Evolutionary conservation across 2,329 filamentous ascomycete genomes (phyloP).

Genomic region (Fusarium beomiforme): DNA sequence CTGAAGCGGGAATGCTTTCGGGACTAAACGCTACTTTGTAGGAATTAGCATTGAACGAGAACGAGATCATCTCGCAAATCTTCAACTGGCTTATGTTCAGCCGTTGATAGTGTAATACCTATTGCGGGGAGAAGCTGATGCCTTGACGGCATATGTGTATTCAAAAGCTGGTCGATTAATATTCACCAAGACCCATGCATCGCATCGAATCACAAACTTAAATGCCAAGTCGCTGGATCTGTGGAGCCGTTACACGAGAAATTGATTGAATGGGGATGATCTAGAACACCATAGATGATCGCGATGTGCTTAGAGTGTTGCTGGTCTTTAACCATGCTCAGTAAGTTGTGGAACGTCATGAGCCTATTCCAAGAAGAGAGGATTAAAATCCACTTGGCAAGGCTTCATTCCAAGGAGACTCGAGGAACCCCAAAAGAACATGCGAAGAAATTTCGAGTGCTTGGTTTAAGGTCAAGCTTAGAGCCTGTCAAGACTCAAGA

Average conservation of each 20-base stretch:
- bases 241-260: background rate
- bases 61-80: slow-evolving; percentile 7
- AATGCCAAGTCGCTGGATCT: background rate
- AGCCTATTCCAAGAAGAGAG: background rate
- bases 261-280: background rate
- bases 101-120: slow-evolving; percentile 6
- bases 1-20: slow-evolving; percentile 1
- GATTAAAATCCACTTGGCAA: background rate
- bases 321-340: background rate
- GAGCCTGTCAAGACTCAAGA: background rate
- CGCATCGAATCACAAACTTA: slow-evolving; percentile 4
- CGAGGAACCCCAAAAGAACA: background rate
- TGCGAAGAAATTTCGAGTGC: background rate
- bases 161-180: background rate
- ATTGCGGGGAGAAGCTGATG: slow-evolving; percentile 18
- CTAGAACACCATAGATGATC: background rate
- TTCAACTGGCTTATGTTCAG: background rate
- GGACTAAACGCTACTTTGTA: background rate
- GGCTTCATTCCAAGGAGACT: background rate
- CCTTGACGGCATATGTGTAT: background rate
- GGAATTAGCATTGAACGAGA: background rate
- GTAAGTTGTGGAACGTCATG: background rate
- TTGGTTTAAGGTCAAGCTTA: background rate
- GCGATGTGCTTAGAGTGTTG: background rate
- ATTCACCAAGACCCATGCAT: background rate